phyloP scores from a whole-genome alignment of 2,329 filamentous ascomycete genomes.

The Scopulariopsis brevicaulis region DNA sequence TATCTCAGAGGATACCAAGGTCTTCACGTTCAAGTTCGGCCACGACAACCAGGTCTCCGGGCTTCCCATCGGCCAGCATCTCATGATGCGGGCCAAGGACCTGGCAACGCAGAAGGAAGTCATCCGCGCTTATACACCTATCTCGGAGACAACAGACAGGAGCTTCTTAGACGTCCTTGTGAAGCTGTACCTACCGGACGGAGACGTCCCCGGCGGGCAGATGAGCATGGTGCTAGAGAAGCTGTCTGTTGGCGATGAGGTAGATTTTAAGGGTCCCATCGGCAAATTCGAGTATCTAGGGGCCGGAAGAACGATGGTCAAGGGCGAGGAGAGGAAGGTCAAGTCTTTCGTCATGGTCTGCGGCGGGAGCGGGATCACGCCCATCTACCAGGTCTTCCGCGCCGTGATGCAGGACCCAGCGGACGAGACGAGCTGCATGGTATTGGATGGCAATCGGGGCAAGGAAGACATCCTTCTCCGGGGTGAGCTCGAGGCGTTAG shows the following conservation, averaged over 20 bases:
- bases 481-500: conserved; percentile 50
- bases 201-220: conserved; percentile 45
- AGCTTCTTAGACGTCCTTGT: conserved; percentile 66
- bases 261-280: conserved; percentile 82
- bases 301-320: conserved; percentile 50
- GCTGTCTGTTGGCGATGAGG: conserved; percentile 48
- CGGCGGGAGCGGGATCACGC: conserved; percentile 84
- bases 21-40: conserved; percentile 73
- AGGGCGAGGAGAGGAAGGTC: conserved; percentile 42
- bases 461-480: conserved; percentile 77
- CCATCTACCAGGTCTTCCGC: conserved; percentile 60
- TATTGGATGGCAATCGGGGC: conserved; percentile 68
- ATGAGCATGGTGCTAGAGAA: conserved; percentile 65
- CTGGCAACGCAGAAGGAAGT: conserved; percentile 59
- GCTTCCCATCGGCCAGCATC: conserved; percentile 73
- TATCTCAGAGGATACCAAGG: conserved; percentile 66
- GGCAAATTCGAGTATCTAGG: conserved; percentile 77
- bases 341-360: conserved; percentile 76
- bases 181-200: conserved; percentile 62
- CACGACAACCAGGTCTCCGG: conserved; percentile 60
- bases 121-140: conserved; percentile 79
- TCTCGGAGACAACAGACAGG: conserved; percentile 48
- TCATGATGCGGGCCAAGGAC: conserved; percentile 73
- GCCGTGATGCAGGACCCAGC: conserved; percentile 4
- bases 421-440: conserved; percentile 18